Evolutionary conservation across 805 yeast genomes (phyloP).

Genomic region (Yueomyces sinensis): DNA sequence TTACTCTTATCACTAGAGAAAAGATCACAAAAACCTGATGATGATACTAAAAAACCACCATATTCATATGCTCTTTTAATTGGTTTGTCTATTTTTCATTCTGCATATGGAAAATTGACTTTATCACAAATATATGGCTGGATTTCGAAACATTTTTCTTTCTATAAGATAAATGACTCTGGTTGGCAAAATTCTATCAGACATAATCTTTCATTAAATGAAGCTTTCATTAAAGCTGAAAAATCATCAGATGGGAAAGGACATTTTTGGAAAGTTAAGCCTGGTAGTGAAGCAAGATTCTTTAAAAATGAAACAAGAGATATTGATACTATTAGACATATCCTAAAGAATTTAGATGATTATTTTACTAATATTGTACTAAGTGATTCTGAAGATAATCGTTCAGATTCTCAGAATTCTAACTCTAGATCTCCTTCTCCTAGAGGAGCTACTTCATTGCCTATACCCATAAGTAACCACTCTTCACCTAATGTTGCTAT

Average conservation of each 20-base stretch:
- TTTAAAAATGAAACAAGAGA: constrained; percentile 33
- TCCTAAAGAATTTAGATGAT: constrained; percentile 9
- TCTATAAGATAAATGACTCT: constrained; percentile 70
- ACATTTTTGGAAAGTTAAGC: constrained; percentile 84
- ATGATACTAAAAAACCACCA: constrained; percentile 54
- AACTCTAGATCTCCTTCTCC: neutral
- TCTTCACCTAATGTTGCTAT: neutral
- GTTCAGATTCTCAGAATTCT: neutral
- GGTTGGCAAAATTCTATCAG: constrained; percentile 98
- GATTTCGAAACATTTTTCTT: constrained; percentile 78
- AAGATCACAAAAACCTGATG: constrained; percentile 8
- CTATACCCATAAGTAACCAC: too few relatives aligned
- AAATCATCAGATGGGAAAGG: constrained; percentile 79
- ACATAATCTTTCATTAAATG: constrained; percentile 83
- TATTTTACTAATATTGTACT: constrained; percentile 4
- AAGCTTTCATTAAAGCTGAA: constrained; percentile 80
- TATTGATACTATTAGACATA: constrained; percentile 12
- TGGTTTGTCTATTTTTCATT: constrained; percentile 13
- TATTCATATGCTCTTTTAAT: constrained; percentile 88
- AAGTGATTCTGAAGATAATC: constrained; percentile 1
- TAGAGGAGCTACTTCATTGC: neutral
- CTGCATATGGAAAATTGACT: constrained; percentile 38
- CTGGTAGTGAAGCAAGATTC: constrained; percentile 74
- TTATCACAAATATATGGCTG: constrained; percentile 79
- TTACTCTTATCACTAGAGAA: constrained; percentile 14